A percentile compares a stretch with the other conserved stretches of the same genome.
Evolutionary conservation across 164 flowering plant species (phyloP).

Genomic region (Echeveria elegans): DNA sequence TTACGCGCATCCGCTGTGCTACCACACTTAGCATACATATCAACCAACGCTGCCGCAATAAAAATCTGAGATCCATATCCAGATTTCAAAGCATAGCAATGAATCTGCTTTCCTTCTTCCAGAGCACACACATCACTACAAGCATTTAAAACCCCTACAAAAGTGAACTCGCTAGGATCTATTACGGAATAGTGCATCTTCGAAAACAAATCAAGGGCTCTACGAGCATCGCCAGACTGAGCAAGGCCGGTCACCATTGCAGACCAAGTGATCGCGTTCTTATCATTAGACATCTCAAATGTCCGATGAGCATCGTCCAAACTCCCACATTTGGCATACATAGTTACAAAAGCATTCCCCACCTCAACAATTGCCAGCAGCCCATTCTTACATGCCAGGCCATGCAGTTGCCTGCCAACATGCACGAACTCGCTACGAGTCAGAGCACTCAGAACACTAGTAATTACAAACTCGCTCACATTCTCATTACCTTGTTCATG

Average conservation of each 20-base stretch:
- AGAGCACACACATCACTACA: constrained; percentile 46
- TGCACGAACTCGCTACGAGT: constrained; percentile 21
- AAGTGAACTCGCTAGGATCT: constrained; percentile 65
- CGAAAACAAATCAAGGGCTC: constrained; percentile 51
- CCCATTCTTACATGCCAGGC: constrained; percentile 42
- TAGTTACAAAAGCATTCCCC: constrained; percentile 56
- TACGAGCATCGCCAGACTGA: constrained; percentile 45
- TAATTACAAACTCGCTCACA: constrained; percentile 51
- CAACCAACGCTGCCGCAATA: constrained; percentile 58
- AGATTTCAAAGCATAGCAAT: constrained; percentile 47
- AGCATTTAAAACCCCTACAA: constrained; percentile 82
- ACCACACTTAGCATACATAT: constrained; percentile 86
- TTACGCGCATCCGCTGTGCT: constrained; percentile 46
- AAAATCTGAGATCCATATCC: constrained; percentile 57
- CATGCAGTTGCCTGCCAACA: constrained; percentile 46
- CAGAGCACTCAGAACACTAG: constrained; percentile 58
- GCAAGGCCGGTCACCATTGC: constrained; percentile 84
- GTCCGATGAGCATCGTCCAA: constrained; percentile 36
- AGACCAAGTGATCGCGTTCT: constrained; percentile 80
- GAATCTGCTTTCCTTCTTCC: constrained; percentile 54
- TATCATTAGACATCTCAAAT: constrained; percentile 38
- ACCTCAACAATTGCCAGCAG: constrained; percentile 38
- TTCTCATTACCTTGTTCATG: constrained; percentile 21
- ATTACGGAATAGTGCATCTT: constrained; percentile 50
- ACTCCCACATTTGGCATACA: constrained; percentile 61